Base-by-base conservation (phyloP, 306 rosid genomes). In the Mimosa pudica region DNA sequence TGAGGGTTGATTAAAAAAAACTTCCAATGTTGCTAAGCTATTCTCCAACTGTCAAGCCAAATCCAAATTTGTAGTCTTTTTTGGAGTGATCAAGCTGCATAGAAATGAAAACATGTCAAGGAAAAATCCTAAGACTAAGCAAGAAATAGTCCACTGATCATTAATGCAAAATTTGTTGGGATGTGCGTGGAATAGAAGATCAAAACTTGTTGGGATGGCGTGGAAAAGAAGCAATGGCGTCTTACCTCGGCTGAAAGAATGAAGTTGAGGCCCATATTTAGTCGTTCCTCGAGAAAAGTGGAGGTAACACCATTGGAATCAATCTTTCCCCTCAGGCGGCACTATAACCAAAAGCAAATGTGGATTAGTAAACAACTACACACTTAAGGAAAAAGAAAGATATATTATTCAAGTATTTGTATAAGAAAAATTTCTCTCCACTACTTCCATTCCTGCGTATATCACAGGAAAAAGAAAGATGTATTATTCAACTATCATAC, bases 61-160 rank as follows among this genome's bases (percentile, higher is more conserved):
- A 96, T 69, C 99, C 98, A 64, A 96, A 93, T 85, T 93, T 96
- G 96, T 93, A 96, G 87, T 96, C 99, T 75, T 93, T 96, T 97
- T 87, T 96, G 83, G 38, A 83, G 84, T 93, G 97, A 82, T 96
- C 99, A 75, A 96, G 89, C 97, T 93, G 98, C 94, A 83, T 73
- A 44, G 38, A 65, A 60, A 10, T 73, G 32, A 79, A 49, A 72
- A 68, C 61, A 75, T 44, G 82, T 85, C 80, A 84, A 51, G 75
- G 48, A 8, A 67, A 58, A 2, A 16, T 1, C 35, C 20, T 49
- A 41, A 72, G 63, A 14, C 32, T 30, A 9, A 74, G 33, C 76
- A 61, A 77, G 42, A 10, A 18, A 3, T 17, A 3, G 13, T 48
- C 46, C 13, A 49, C 30, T 7, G 67, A 10, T 5, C 13, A 17